phyloP scores from a whole-genome alignment of 2,329 filamentous ascomycete species.

The Triangularia verruculosa region DNA sequence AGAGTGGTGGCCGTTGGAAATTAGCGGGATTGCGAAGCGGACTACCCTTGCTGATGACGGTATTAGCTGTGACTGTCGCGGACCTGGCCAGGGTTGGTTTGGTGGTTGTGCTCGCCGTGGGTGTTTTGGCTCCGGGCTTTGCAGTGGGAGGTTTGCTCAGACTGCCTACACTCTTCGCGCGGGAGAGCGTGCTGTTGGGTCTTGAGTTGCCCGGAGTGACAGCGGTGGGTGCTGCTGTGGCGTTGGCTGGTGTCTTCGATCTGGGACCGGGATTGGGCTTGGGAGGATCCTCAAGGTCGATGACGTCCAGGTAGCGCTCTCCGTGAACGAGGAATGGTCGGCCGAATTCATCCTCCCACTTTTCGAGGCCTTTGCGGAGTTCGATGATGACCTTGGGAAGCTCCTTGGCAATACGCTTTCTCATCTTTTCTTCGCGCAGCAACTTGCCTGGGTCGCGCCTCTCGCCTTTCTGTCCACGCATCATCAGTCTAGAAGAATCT shows the following conservation, averaged over 20 bases:
- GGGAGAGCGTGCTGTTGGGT: conserved; percentile 32
- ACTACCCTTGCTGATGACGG: conserved; percentile 42
- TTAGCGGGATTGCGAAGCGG: conserved; percentile 63
- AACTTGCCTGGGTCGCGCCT: conserved; percentile 92
- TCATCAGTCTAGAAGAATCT: conserved; percentile 90
- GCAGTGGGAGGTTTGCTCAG: conserved; percentile 27
- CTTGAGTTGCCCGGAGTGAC: conserved; percentile 37
- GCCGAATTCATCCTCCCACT: conserved; percentile 92
- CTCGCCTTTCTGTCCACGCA: conserved; percentile 88
- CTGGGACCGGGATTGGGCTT: conserved; percentile 59
- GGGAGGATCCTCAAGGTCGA: conserved; percentile 63
- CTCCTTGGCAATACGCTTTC: conserved; percentile 94
- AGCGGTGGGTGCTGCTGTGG: conserved; percentile 42
- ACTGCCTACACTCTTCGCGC: conserved; percentile 38
- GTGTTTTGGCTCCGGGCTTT: conserved; percentile 52
- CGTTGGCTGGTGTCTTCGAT: conserved; percentile 72
- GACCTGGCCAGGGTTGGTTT: conserved; percentile 31
- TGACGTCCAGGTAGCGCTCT: conserved; percentile 80
- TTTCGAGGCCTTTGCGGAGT: conserved; percentile 75
- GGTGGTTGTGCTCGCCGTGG: conserved; percentile 42
- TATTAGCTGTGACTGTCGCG: conserved; percentile 30
- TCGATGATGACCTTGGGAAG: conserved; percentile 86
- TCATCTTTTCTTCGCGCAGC: conserved; percentile 95
- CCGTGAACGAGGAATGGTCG: conserved; percentile 91
- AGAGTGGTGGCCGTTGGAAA: conserved; percentile 61